phyloP scores from a whole-genome alignment of 495 filamentous ascomycete species.

The Pseudevernia furfuracea region DNA sequence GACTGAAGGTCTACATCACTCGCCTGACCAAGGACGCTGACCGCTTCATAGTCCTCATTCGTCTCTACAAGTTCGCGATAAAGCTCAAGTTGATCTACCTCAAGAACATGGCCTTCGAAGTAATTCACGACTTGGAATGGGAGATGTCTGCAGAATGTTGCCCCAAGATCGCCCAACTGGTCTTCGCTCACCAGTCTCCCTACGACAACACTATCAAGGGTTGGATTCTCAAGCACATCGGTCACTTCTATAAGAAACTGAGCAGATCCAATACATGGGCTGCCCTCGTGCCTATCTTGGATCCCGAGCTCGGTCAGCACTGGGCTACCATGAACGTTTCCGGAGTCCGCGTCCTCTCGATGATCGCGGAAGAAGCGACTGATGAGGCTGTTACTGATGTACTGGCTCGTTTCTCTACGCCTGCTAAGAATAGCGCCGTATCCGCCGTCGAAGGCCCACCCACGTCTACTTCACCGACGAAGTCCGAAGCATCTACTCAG shows the following conservation, averaged over 20 bases:
- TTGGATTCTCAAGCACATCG: slow-evolving; percentile 22
- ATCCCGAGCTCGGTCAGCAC: slow-evolving; percentile 8
- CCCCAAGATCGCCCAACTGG: slow-evolving; percentile 17
- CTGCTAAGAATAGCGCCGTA: slow-evolving; percentile 1
- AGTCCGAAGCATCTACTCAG: slow-evolving; percentile 7
- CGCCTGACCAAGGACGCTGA: slow-evolving; percentile 6
- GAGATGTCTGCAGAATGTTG: slow-evolving; percentile 10
- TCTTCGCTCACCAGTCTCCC: slow-evolving; percentile 14
- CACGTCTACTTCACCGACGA: not conserved
- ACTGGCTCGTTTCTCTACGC: not conserved
- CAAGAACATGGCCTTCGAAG: slow-evolving; percentile 13
- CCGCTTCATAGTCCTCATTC: slow-evolving; percentile 17
- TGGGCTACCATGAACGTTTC: slow-evolving; percentile 16
- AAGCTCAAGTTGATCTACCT: slow-evolving; percentile 17
- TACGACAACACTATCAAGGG: slow-evolving; percentile 15
- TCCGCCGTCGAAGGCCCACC: not conserved
- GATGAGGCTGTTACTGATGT: not conserved
- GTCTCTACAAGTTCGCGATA: slow-evolving; percentile 19
- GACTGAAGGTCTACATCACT: slow-evolving; percentile 11
- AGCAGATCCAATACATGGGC: slow-evolving; percentile 18
- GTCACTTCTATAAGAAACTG: slow-evolving; percentile 13
- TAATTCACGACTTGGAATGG: slow-evolving; percentile 15
- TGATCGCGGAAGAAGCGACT: slow-evolving; percentile 8
- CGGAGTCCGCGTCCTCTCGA: slow-evolving; percentile 4
- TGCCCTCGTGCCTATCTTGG: slow-evolving; percentile 3